Evolutionary conservation across 805 yeast species (phyloP), one percentile per base, ranked within the genome.

Genomic region (Kodamaea sagamina): DNA sequence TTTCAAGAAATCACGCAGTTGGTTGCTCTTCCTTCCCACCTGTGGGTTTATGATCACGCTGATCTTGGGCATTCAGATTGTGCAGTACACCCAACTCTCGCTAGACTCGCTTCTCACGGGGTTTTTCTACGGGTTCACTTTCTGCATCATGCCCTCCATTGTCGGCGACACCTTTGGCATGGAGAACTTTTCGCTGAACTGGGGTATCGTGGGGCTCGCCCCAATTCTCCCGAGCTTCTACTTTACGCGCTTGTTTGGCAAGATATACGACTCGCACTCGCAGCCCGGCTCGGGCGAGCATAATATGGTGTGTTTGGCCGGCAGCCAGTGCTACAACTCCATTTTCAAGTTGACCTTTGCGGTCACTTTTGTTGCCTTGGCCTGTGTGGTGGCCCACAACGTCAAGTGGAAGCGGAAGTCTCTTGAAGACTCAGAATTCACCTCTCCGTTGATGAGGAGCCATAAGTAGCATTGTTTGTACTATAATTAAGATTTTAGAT

Each of bases 91-190:
- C 2, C 43, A 50, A 17, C 59, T 86, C 51, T 72, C 82, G 62
- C 32, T 71, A 22, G 65, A 75, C 17, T 81, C 90, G 1, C 57
- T 75, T n/a, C 54, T 78, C 13, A 74, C 78, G 22, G 95, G 95
- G 0, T 66, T 82, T 27, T 84, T 82, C 29, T 86, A 86, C 62
- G 95, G 95, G 0, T 75, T 80, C 48, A 72, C 82, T 16, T 84
- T 84, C 63, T 85, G 90, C 39, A 71, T 84, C 6, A 75, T 78
- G 62, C 93, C 95, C 4, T 79, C 86, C n/a, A 77, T 86, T 15
- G 74, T 84, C n/a, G 77, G 88, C 12, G 92, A 86, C 50, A 62
- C 74, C 7, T 86, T 84, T 63, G 93, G 93, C 2, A 76, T 86
- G 67, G 68, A 68, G 12, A 71, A 76, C 41, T 84, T 85, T 53